Conservation (phyloP, 2,329 filamentous ascomycete genomes). For the Monilinia fructicola region DNA sequence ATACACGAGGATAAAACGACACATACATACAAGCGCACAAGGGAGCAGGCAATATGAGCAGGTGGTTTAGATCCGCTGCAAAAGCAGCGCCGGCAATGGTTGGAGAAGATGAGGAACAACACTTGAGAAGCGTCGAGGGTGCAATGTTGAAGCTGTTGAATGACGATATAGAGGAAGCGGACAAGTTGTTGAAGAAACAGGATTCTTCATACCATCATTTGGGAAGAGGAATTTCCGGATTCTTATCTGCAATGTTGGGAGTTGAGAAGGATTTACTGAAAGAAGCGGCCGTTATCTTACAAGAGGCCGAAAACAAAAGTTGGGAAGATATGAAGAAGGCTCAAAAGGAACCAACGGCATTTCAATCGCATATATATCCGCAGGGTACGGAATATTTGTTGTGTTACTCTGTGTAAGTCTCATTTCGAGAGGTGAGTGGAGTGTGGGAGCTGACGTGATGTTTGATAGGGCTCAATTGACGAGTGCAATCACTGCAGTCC, state of each 20-base stretch:
- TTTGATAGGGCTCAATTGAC: slow-evolving; percentile 72
- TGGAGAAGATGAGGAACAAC: slow-evolving; percentile 49
- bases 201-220: slow-evolving; percentile 87
- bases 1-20: not conserved
- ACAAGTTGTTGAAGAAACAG: slow-evolving; percentile 67
- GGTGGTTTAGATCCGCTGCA: slow-evolving; percentile 37
- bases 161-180: slow-evolving; percentile 84
- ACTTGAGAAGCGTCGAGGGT: slow-evolving; percentile 60
- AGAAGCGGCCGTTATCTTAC: slow-evolving; percentile 71
- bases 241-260: slow-evolving; percentile 81
- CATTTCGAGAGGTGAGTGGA: slow-evolving; percentile 11
- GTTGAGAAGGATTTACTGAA: slow-evolving; percentile 92
- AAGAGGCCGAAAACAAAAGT: slow-evolving; percentile 73
- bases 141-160: slow-evolving; percentile 77
- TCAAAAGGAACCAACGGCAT: slow-evolving; percentile 61
- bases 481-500: slow-evolving; percentile 80
- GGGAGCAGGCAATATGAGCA: slow-evolving; percentile 34
- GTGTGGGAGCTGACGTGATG: slow-evolving; percentile 9
- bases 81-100: slow-evolving; percentile 33
- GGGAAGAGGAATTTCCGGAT: slow-evolving; percentile 76
- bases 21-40: slow-evolving; percentile 10
- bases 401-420: slow-evolving; percentile 60
- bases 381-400: slow-evolving; percentile 84
- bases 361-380: slow-evolving; percentile 63
- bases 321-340: slow-evolving; percentile 75